A percentile compares a stretch with the other conserved stretches of the same genome.
Evolutionary conservation across 75 land plant genomes (phyloP).

Genomic region (Cupressus sempervirens): DNA sequence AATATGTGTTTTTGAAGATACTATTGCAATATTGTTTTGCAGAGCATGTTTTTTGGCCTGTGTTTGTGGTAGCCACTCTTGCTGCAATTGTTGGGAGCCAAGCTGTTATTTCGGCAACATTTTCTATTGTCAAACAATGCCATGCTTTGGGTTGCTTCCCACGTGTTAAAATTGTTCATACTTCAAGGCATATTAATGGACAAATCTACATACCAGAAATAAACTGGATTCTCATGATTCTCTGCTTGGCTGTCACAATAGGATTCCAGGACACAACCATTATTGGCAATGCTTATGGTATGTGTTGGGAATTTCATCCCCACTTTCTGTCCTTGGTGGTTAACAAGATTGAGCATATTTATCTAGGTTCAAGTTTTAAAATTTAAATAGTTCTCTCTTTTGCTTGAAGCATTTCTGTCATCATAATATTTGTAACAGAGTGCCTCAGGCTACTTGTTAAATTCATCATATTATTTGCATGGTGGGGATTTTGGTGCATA

Average conservation of each 20-base stretch:
- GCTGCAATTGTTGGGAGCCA: conserved; percentile 85
- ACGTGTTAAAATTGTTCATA: conserved; percentile 71
- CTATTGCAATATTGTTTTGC: conserved; percentile 9
- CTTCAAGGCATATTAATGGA: conserved; percentile 69
- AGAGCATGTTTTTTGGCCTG: conserved; percentile 78
- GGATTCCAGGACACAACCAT: conserved; percentile 68
- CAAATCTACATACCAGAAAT: conserved; percentile 87
- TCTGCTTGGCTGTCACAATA: conserved; percentile 54
- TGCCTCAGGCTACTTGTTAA: conserved; percentile 79
- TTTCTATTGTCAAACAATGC: conserved; percentile 76
- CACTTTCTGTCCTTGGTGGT: neutral
- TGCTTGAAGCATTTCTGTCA: conserved; percentile 54
- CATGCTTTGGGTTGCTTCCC: conserved; percentile 80
- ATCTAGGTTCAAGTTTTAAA: neutral
- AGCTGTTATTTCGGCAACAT: conserved; percentile 76
- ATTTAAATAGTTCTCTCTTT: neutral
- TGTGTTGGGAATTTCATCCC: neutral
- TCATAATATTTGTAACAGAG: conserved; percentile 78
- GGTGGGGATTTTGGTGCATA: conserved; percentile 32
- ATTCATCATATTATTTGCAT: conserved; percentile 35
- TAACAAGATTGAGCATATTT: neutral
- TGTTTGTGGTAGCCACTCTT: conserved; percentile 70
- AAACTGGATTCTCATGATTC: conserved; percentile 82
- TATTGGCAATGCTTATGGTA: conserved; percentile 90
- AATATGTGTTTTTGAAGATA: neutral